These are phyloP conservation scores for Agaricus bisporus DNA, from an alignment of 768 basidiomycete genomes.

Conservation along the genomic window DNA sequence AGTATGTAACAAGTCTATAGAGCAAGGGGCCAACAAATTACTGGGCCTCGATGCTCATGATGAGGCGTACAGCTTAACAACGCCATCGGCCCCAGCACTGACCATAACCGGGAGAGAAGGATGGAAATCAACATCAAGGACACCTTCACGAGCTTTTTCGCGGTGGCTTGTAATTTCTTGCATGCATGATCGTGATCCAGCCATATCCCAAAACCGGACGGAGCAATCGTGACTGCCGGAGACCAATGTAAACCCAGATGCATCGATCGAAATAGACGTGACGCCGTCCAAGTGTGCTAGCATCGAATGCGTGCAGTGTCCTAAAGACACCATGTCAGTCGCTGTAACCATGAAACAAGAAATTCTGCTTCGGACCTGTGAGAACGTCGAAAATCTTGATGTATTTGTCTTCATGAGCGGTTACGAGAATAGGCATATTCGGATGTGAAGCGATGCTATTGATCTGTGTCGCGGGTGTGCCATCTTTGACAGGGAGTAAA, in stretches of 20 bases:
- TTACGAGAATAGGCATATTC: slow-evolving; percentile 80
- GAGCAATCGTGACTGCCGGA: slow-evolving; percentile 94
- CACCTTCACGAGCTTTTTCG: slow-evolving; percentile 86
- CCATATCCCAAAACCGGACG: slow-evolving; percentile 90
- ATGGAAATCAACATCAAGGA: slow-evolving; percentile 83
- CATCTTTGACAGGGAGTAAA: slow-evolving; percentile 41
- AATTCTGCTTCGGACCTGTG: slow-evolving; percentile 48
- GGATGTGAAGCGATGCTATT: slow-evolving; percentile 89
- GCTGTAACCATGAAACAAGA: not conserved
- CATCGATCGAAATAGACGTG: slow-evolving; percentile 85
- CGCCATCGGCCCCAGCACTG: slow-evolving; percentile 94
- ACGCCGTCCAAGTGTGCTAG: slow-evolving; percentile 88
- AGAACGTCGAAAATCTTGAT: slow-evolving; percentile 84
- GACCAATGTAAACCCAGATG: slow-evolving; percentile 80
- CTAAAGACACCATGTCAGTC: slow-evolving; percentile 26
- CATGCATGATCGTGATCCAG: slow-evolving; percentile 71
- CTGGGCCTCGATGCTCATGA: slow-evolving; percentile 41
- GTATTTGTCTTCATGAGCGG: slow-evolving; percentile 91
- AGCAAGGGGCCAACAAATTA: slow-evolving; percentile 14
- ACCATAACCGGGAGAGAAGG: slow-evolving; percentile 81
- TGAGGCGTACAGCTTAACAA: slow-evolving; percentile 86
- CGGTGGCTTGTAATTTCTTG: slow-evolving; percentile 91
- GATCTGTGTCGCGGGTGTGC: slow-evolving; percentile 69
- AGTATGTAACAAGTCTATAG: slow-evolving; percentile 31
- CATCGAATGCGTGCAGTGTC: slow-evolving; percentile 86